Percentiles rank a stretch among this genome's conserved stretches.
phyloP scores from a whole-genome alignment of 208 protist species.

The Leishmania amazonensis region DNA sequence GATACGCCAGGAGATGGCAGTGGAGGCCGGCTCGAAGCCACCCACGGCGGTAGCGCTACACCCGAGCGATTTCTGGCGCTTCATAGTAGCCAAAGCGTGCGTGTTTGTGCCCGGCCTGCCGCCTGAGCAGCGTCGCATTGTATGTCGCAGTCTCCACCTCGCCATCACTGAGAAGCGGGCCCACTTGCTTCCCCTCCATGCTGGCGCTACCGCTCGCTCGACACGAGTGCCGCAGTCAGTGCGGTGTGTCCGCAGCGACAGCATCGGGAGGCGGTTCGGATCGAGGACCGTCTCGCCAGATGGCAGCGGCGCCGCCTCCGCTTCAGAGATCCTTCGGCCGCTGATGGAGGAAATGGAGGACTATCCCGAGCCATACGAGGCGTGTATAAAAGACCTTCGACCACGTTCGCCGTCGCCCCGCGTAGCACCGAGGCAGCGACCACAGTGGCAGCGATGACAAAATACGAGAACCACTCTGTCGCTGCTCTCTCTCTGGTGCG shows the following conservation, averaged over 20 bases:
- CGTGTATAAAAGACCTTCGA: slow-evolving; percentile 19
- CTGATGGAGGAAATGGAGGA: slow-evolving; percentile 62
- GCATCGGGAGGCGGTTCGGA: background rate
- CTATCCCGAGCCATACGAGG: slow-evolving; percentile 59
- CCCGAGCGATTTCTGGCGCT: slow-evolving; percentile 71
- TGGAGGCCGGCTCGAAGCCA: slow-evolving; percentile 4
- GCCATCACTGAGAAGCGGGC: slow-evolving; percentile 52
- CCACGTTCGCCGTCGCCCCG: background rate
- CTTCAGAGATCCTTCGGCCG: slow-evolving; percentile 52
- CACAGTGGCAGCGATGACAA: background rate
- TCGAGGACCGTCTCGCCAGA: background rate
- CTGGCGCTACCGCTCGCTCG: background rate
- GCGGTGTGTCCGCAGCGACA: background rate
- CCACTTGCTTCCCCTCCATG: slow-evolving; percentile 15
- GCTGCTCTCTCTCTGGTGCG: background rate
- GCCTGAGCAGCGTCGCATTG: slow-evolving; percentile 41
- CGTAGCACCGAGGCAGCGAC: background rate
- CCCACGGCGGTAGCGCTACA: slow-evolving; percentile 20
- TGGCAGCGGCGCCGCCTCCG: slow-evolving; percentile 2
- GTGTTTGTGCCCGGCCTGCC: slow-evolving; percentile 73
- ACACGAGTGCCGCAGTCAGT: slow-evolving; percentile 1
- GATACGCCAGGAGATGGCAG: slow-evolving; percentile 8
- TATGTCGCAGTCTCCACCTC: slow-evolving; percentile 47
- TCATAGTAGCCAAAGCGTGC: slow-evolving; percentile 74
- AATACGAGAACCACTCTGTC: background rate